A percentile compares a stretch with the other conserved stretches of the same genome.
phyloP scores from a whole-genome alignment of 768 basidiomycete species.

The Kwoniella sp. region DNA sequence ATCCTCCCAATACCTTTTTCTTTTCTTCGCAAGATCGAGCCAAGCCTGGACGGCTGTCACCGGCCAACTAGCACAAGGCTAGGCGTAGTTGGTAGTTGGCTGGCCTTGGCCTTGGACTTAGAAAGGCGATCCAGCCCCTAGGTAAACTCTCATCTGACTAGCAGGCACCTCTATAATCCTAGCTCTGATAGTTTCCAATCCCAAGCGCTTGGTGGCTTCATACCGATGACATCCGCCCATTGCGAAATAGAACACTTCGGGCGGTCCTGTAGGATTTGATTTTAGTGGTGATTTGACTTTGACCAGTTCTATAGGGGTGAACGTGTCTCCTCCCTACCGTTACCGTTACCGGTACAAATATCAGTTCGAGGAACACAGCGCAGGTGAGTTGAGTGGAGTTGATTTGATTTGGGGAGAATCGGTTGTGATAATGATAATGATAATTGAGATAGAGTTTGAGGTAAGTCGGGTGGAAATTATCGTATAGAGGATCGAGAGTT shows the following conservation, averaged over 20 bases:
- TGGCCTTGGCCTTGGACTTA: too few relatives aligned
- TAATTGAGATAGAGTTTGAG: too few relatives aligned
- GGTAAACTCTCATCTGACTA: slow-evolving; percentile 50
- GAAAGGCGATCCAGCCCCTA: slow-evolving; percentile 55
- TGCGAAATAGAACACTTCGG: slow-evolving; percentile 51
- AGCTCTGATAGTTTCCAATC: slow-evolving; percentile 49
- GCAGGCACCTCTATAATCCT: slow-evolving; percentile 56
- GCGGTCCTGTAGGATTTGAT: slow-evolving; percentile 28
- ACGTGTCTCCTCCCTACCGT: slow-evolving; percentile 54
- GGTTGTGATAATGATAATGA: too few relatives aligned
- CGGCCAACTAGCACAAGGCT: too few relatives aligned
- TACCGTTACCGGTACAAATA: neutral
- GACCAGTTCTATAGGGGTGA: slow-evolving; percentile 56
- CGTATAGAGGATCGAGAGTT: too few relatives aligned
- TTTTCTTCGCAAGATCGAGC: too few relatives aligned
- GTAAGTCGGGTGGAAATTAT: too few relatives aligned
- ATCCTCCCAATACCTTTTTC: too few relatives aligned
- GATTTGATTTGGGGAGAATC: too few relatives aligned
- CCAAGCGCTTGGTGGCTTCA: slow-evolving; percentile 55
- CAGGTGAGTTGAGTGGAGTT: too few relatives aligned
- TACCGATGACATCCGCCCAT: slow-evolving; percentile 57
- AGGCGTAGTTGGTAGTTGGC: neutral
- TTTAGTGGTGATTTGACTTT: slow-evolving; percentile 43
- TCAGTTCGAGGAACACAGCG: neutral
- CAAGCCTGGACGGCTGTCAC: too few relatives aligned